Base-by-base conservation (phyloP, 345 rosid genomes). In the Kandelia obovata region DNA sequence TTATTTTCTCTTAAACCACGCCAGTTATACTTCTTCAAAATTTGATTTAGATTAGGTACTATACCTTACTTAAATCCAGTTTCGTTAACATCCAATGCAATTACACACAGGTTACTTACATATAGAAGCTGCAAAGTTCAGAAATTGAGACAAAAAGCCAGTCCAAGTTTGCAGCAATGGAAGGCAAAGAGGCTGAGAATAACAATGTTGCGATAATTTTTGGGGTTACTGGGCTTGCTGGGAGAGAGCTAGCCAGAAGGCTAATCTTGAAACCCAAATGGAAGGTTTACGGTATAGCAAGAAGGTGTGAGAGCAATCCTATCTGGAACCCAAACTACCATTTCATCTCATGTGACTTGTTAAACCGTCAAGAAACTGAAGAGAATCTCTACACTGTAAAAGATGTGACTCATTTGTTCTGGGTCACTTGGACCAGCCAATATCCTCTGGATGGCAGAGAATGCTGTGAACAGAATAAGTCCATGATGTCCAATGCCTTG, bases 221-320 rank as follows among this genome's bases (percentile, higher is more conserved):
- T 56, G 98, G 98, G 2, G 97, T 78, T 13, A 91, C 96, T 0
- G 98, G 98, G 53, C 90, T 93, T 7, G 97, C 89, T 7, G 98
- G 98, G 51, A 86, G 85, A 65, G 94, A 89, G 80, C 77, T 93
- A 30, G 84, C 84, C 60, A 82, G 73, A 73, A 83, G 49, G 31
- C 78, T 93, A 20, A 59, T 74, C 70, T 82, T 87, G 7, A 83
- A 76, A 74, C 26, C 82, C 16, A 78, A 65, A n/a, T 89, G 97
- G 98, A 89, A 80, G 78, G 92, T 93, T 35, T 89, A 86, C 11
- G 97, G 98, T 4, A 70, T 93, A n/a, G 89, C 95, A 13, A 74
- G 98, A 70, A 78, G 82, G 25, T 86, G 81, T 6, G 93, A 85
- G 62, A 80, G 56, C 15, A 37, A 25, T 31, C 83, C 89, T 64